Evolutionary conservation across 2,329 filamentous ascomycete species (phyloP), one percentile per base, ranked within the genome.

Genomic region (Diaporthe helianthi): DNA sequence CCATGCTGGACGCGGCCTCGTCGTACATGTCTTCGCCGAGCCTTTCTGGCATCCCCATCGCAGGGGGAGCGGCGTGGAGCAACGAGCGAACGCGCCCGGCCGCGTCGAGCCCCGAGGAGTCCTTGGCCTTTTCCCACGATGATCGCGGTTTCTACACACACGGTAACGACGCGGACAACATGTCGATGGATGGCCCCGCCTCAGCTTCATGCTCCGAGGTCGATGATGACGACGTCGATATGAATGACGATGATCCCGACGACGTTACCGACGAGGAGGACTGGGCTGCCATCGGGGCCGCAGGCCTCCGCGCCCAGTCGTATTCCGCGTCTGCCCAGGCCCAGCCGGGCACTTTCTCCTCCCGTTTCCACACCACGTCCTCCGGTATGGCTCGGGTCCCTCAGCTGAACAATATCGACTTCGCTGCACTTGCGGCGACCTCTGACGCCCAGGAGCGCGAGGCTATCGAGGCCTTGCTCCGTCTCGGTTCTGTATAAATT

Each of bases 251-350:
- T 74, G 92, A 97, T 76, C 89, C 93, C 71, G 90, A 92, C 73
- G 93, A 97, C 77, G 87, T 93, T 70, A 98, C 96, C 29, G 96
- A 98, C 78, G 93, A 98, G 78, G 95, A 98, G 80, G 94, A 98
- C 80, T 98, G 95, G 94, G 93, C 92, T 55, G 89, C 92, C 65
- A 92, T 97, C 72, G 95, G 94, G 67, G 93, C 94, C 36, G 93
- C 92, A 67, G 93, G 93, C 73, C 86, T 98, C 74, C 90, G 94
- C 73, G 87, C 88, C 70, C 85, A 86, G 60, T 90, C 88, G 8
- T 90, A 90, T 75, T 84, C 86, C 67, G 86, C 81, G 75, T 86
- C 83, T 74, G 81, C 90, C 85, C 80, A 87, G 74, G 81, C 90
- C 85, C 80, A 87, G 81, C 82, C 89, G 79, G 76, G 79, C 74